phyloP scores from a whole-genome alignment of 805 yeast genomes.

The Candida boidinii region DNA sequence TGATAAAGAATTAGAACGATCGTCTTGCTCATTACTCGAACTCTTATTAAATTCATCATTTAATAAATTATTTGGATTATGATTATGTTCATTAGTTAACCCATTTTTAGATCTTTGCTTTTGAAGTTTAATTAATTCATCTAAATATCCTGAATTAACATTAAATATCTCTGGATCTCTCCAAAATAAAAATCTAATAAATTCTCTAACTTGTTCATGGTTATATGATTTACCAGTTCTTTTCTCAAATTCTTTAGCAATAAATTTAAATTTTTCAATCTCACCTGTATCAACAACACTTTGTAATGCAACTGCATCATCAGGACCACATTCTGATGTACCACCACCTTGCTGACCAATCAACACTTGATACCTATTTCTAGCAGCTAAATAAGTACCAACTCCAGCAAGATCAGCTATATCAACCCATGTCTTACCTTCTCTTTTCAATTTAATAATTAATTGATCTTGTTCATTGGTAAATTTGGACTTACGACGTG shows the following conservation, averaged over 20 bases:
- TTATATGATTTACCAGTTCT: slow-evolving; percentile 42
- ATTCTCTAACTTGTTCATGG: slow-evolving; percentile 45
- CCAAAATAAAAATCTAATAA: slow-evolving; percentile 45
- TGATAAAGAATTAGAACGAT: too few relatives aligned
- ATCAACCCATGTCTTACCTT: slow-evolving; percentile 66
- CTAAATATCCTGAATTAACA: slow-evolving; percentile 36
- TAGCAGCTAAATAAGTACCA: slow-evolving; percentile 61
- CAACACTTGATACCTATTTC: slow-evolving; percentile 71
- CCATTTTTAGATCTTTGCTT: slow-evolving; percentile 3
- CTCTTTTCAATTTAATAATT: slow-evolving; percentile 51
- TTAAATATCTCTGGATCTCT: slow-evolving; percentile 50
- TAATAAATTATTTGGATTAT: neutral
- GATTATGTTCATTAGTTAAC: too few relatives aligned
- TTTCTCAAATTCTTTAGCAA: slow-evolving; percentile 54
- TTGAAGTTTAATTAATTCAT: slow-evolving; percentile 30
- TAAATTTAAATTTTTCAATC: slow-evolving; percentile 56
- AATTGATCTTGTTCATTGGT: slow-evolving; percentile 58
- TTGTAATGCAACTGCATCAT: slow-evolving; percentile 44
- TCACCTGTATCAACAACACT: slow-evolving; percentile 60
- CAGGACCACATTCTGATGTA: slow-evolving; percentile 50
- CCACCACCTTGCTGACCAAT: slow-evolving; percentile 82
- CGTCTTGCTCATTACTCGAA: too few relatives aligned
- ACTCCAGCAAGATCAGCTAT: slow-evolving; percentile 60
- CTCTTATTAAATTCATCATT: too few relatives aligned
- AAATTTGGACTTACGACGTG: slow-evolving; percentile 60